These are phyloP conservation scores for Komagataea norvegica DNA, from an alignment of 1,139 yeast genomes.

Conservation along the genomic window DNA sequence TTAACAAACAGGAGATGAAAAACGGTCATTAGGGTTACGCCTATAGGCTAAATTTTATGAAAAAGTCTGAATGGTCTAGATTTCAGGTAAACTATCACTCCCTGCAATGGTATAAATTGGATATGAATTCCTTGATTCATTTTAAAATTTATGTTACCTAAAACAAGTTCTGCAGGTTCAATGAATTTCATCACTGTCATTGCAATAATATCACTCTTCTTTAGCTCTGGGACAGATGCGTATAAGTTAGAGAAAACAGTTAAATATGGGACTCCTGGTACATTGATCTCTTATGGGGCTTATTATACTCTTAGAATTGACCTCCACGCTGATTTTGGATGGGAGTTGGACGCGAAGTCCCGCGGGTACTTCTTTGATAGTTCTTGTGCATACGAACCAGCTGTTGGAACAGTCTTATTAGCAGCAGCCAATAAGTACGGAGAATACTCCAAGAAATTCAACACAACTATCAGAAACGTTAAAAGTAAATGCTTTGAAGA, in stretches of 20 bases:
- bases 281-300: conserved; percentile 1
- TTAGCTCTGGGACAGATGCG: conserved; percentile 2
- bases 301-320: not conserved
- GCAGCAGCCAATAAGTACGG: conserved; percentile 12
- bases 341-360: not conserved
- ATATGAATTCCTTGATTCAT: too few species aligned
- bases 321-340: not conserved
- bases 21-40: too few species aligned
- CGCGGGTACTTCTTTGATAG: conserved; percentile 4
- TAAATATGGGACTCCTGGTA: conserved; percentile 2
- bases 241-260: conserved; percentile 3
- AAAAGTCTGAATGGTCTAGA: too few species aligned
- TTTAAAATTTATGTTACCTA: too few species aligned
- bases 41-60: too few species aligned
- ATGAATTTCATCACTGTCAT: too few species aligned
- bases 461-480: conserved; percentile 7
- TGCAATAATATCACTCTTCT: too few species aligned
- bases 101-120: too few species aligned
- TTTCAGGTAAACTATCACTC: too few species aligned
- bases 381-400: conserved; percentile 18
- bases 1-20: too few species aligned
- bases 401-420: conserved; percentile 12
- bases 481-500: not conserved
- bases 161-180: too few species aligned
- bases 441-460: conserved; percentile 14